phyloP scores from a whole-genome alignment of 2,329 filamentous ascomycete species.

The Diplodia intermedia region DNA sequence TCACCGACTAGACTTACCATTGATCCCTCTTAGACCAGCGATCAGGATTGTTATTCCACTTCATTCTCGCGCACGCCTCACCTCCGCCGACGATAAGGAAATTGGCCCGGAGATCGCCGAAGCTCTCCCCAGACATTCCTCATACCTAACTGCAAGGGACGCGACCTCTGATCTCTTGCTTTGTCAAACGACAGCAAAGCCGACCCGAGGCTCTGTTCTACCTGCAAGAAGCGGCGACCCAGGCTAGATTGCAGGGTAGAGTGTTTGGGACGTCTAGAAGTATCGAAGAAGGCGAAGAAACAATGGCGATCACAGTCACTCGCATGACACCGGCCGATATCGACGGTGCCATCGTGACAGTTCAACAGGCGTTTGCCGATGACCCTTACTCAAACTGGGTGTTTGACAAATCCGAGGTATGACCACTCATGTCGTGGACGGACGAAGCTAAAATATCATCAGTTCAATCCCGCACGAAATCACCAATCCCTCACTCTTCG shows the following conservation, averaged over 20 bases:
- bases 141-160: neutral
- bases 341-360: slow-evolving; percentile 67
- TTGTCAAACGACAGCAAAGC: neutral
- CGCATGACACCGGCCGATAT: slow-evolving; percentile 66
- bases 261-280: too few relatives aligned
- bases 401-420: slow-evolving; percentile 65
- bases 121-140: neutral
- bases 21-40: neutral
- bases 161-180: neutral
- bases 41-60: neutral
- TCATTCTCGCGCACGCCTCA: neutral
- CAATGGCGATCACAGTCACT: slow-evolving; percentile 60
- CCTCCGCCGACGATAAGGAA: neutral
- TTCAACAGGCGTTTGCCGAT: slow-evolving; percentile 70
- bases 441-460: slow-evolving; percentile 18
- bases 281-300: slow-evolving; percentile 24
- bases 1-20: neutral
- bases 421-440: neutral
- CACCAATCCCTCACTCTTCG: slow-evolving; percentile 68
- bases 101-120: neutral
- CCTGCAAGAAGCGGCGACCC: slow-evolving; percentile 2
- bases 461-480: slow-evolving; percentile 68
- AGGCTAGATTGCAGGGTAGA: neutral
- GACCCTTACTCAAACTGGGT: slow-evolving; percentile 74
- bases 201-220: neutral